phyloP scores from a whole-genome alignment of 75 land plant species.

The Pinus albicaulis region DNA sequence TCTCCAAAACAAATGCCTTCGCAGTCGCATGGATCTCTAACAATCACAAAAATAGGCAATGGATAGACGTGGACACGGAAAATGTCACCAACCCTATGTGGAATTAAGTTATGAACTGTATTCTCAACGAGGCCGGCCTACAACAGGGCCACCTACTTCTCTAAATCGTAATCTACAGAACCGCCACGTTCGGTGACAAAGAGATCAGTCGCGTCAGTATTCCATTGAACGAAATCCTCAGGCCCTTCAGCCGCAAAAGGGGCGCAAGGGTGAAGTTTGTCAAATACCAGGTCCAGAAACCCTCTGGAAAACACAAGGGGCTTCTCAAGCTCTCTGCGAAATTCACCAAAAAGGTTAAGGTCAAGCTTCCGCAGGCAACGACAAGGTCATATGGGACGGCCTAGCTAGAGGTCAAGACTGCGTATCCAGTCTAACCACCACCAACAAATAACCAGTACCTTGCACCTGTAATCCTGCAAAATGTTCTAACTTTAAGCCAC shows the following conservation, averaged over 20 bases:
- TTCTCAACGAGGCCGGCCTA: constrained; percentile 19
- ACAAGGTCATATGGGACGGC: background rate
- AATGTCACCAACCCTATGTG: constrained; percentile 48
- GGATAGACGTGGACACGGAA: constrained; percentile 27
- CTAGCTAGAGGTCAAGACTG: constrained; percentile 4
- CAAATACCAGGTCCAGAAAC: constrained; percentile 26
- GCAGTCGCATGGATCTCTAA: constrained; percentile 39
- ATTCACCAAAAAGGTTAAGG: constrained; percentile 13
- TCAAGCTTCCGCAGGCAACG: background rate
- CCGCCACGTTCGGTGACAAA: constrained; percentile 30
- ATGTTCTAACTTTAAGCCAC: too few species aligned
- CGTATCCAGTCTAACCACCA: constrained; percentile 7
- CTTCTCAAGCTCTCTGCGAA: constrained; percentile 27
- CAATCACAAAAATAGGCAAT: constrained; percentile 13
- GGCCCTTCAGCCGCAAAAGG: constrained; percentile 11
- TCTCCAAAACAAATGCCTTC: constrained; percentile 55
- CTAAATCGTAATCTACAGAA: constrained; percentile 12
- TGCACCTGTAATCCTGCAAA: too few species aligned
- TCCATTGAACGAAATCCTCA: constrained; percentile 7
- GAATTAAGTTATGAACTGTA: constrained; percentile 32
- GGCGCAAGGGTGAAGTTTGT: background rate
- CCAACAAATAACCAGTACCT: background rate
- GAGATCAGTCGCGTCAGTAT: constrained; percentile 51
- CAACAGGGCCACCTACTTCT: constrained; percentile 1
- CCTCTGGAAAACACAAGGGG: constrained; percentile 38